phyloP scores from a whole-genome alignment of 1,139 yeast genomes.

The Yamadazyma aaseri region DNA sequence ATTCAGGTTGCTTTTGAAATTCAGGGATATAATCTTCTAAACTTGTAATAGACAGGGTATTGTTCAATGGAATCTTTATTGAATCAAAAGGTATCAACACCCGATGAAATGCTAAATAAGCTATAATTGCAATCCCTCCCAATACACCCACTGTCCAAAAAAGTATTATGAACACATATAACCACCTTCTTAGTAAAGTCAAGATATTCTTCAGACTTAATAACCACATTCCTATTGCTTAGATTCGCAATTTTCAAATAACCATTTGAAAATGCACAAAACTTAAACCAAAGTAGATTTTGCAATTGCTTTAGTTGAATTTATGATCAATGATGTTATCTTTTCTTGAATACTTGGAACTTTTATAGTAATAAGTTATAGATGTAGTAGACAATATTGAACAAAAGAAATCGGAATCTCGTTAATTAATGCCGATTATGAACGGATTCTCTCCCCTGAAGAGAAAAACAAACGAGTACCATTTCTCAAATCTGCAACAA shows the following conservation, averaged over 20 bases:
- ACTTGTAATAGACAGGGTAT: neutral
- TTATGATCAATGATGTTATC: too few relatives aligned
- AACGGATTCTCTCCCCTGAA: too few relatives aligned
- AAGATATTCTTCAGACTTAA: constrained; percentile 7
- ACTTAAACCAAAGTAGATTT: too few relatives aligned
- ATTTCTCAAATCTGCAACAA: too few relatives aligned
- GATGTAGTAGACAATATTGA: too few relatives aligned
- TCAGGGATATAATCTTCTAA: constrained; percentile 1
- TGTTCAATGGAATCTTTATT: constrained; percentile 14
- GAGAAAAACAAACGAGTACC: too few relatives aligned
- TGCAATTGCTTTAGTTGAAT: too few relatives aligned
- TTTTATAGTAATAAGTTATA: too few relatives aligned
- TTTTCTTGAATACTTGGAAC: too few relatives aligned
- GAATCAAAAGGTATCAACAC: constrained; percentile 22
- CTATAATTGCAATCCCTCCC: constrained; percentile 25
- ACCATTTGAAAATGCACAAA: too few relatives aligned
- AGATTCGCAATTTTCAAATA: neutral
- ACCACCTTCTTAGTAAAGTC: constrained; percentile 16
- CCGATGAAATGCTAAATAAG: constrained; percentile 26
- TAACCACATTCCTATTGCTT: constrained; percentile 6
- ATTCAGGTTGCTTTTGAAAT: constrained; percentile 12
- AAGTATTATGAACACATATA: constrained; percentile 19
- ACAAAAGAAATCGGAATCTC: too few relatives aligned
- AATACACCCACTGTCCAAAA: constrained; percentile 19
- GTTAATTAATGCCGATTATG: too few relatives aligned